Evolutionary conservation across 306 rosid genomes (phyloP), one percentile per base, ranked within the genome.

Genomic region (Vigna radiata): DNA sequence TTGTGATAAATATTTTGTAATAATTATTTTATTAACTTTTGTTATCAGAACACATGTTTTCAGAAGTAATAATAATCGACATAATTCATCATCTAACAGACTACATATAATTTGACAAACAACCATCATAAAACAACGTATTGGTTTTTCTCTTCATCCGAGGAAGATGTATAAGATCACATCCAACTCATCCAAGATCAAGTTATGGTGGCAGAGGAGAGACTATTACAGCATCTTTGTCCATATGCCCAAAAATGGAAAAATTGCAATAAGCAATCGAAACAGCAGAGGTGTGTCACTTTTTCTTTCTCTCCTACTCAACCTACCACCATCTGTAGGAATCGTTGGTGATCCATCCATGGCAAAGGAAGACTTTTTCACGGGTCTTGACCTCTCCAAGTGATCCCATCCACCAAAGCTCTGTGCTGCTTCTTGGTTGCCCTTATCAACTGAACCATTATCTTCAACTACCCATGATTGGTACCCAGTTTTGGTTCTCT

Each of bases 391-490:
- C 83, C 90, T 77, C 71, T 90, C 97, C 65, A 95, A 82, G 73
- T 95, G 97, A 76, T 92, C 99, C 99, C 97, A 95, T 67, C 99
- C 99, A 36, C 99, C 97, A 47, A 87, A 86, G 49, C 83, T 66
- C 8, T 80, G 66, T 13, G 70, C 82, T 77, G 66, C 79, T 76
- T 52, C 76, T 74, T 4, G 79, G 18, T 72, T 77, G 29, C 80
- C 85, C 31, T 75, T 84, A 25, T 77, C 82, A 58, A 65, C 90
- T 0, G 91, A 67, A 48, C 79, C 84, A 61, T 82, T 84, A 54
- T 79, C 83, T 60, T 87, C 91, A 61, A 72, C 90, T 1, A 78
- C 92, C 99, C 99, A 95, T 53, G 99, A 92, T 39, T 90, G 96
- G 70, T 89, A 86, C 63, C 87, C 79, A 60, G 77, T 70, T 48